Evolutionary conservation across 495 filamentous ascomycete species (phyloP).

Genomic region (Talaromyces ruber): DNA sequence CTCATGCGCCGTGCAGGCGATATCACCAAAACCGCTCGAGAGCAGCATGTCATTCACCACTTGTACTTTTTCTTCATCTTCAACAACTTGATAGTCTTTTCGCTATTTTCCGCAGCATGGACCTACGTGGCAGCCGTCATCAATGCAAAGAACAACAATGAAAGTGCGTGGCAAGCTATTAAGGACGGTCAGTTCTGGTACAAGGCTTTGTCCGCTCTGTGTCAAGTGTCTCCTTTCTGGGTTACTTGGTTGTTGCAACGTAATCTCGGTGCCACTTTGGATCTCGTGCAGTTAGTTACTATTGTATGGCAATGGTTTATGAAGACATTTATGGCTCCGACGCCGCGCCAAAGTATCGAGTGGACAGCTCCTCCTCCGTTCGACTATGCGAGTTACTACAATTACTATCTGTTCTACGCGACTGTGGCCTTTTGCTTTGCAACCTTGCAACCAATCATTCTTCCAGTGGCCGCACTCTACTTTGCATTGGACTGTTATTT

Average conservation of each 20-base stretch:
- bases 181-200: conserved; percentile 49
- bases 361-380: conserved; percentile 87
- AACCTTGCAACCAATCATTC: conserved; percentile 77
- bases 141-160: conserved; percentile 37
- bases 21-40: conserved; percentile 80
- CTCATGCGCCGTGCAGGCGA: conserved; percentile 74
- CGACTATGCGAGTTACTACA: conserved; percentile 95
- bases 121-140: conserved; percentile 59
- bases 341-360: conserved; percentile 87
- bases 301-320: conserved; percentile 73
- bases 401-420: conserved; percentile 86
- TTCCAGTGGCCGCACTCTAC: conserved; percentile 87
- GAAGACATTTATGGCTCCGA: conserved; percentile 76
- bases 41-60: conserved; percentile 86
- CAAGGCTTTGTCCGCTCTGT: conserved; percentile 59
- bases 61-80: conserved; percentile 96
- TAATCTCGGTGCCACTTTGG: conserved; percentile 82
- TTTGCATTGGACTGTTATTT: conserved; percentile 79
- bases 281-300: conserved; percentile 76
- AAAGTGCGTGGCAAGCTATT: conserved; percentile 60
- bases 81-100: conserved; percentile 94
- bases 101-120: conserved; percentile 76
- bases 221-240: conserved; percentile 83
- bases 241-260: conserved; percentile 86
- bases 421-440: conserved; percentile 85